Percentiles rank a stretch among this genome's conserved stretches.
Evolutionary conservation across 1,284 basidiomycete species (phyloP).

Genomic region (Pseudozyma sp.): DNA sequence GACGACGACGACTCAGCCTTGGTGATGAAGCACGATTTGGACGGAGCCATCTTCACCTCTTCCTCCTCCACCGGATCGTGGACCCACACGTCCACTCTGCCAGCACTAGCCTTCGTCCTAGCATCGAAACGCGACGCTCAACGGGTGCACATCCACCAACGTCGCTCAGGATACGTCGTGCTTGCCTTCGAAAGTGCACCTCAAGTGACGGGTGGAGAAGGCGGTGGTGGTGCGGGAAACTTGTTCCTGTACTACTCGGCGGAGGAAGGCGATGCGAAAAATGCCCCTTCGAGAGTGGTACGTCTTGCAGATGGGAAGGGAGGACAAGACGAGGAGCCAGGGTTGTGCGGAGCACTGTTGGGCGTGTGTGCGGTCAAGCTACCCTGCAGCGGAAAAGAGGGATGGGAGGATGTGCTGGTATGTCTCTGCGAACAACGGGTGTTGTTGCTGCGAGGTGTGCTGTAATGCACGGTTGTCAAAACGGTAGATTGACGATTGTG

Average conservation of each 20-base stretch:
- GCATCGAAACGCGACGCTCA: constrained; percentile 78
- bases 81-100: constrained; percentile 82
- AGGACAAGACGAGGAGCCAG: background rate
- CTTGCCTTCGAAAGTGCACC: constrained; percentile 54
- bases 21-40: constrained; percentile 82
- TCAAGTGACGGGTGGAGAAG: constrained; percentile 21
- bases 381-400: background rate
- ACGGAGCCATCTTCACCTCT: constrained; percentile 79
- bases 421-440: constrained; percentile 47
- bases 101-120: constrained; percentile 90
- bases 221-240: constrained; percentile 46
- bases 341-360: constrained; percentile 29
- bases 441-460: constrained; percentile 33
- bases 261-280: constrained; percentile 4
- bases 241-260: constrained; percentile 56
- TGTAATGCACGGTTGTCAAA: constrained; percentile 3
- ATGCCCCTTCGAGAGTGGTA: constrained; percentile 42
- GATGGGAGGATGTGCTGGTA: constrained; percentile 23
- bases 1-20: constrained; percentile 63
- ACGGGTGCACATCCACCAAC: constrained; percentile 48
- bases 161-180: constrained; percentile 20
- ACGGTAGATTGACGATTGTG: background rate
- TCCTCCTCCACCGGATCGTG: constrained; percentile 71
- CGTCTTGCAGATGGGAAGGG: constrained; percentile 25
- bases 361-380: constrained; percentile 26